Conservation (phyloP, 805 yeast genomes). For the Wickerhamiella hasegawae region DNA sequence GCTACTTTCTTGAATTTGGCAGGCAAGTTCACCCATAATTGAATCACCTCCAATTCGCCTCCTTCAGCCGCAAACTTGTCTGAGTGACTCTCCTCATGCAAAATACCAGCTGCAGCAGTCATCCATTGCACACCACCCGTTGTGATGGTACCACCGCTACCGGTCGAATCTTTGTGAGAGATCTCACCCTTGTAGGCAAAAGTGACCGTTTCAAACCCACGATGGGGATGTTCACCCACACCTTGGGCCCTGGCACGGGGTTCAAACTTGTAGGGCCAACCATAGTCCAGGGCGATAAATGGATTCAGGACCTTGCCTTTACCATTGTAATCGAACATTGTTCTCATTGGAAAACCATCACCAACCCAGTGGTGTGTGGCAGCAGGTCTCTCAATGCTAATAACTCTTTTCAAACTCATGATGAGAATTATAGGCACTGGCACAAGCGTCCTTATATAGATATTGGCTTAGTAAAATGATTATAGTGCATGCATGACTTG, state of each 20-base stretch:
- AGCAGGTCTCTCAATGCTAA: neutral
- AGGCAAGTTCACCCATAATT: constrained; percentile 76
- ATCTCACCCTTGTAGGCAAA: constrained; percentile 44
- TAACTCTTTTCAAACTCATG: constrained; percentile 2
- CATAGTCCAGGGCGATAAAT: constrained; percentile 5
- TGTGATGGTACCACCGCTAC: constrained; percentile 54
- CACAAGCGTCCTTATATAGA: no score
- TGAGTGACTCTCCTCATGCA: constrained; percentile 57
- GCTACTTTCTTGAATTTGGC: constrained; percentile 39
- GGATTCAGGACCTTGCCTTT: constrained; percentile 2
- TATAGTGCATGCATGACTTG: no score
- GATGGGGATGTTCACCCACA: constrained; percentile 43
- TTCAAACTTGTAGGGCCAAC: constrained; percentile 2
- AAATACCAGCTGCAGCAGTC: constrained; percentile 82
- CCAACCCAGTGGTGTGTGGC: constrained; percentile 19
- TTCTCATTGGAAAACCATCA: constrained; percentile 2
- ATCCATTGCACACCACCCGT: constrained; percentile 80
- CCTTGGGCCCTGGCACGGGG: constrained; percentile 2
- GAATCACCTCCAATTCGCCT: constrained; percentile 49
- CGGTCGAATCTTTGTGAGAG: constrained; percentile 77
- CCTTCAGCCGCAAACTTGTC: constrained; percentile 10
- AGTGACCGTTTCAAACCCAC: constrained; percentile 66
- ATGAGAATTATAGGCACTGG: no score
- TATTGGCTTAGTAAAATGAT: no score
- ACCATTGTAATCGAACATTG: constrained; percentile 3